A percentile compares a stretch with the other conserved stretches of the same genome.
Evolutionary conservation across 2,329 filamentous ascomycete species (phyloP).

Genomic region (Hypoxylon sp.): DNA sequence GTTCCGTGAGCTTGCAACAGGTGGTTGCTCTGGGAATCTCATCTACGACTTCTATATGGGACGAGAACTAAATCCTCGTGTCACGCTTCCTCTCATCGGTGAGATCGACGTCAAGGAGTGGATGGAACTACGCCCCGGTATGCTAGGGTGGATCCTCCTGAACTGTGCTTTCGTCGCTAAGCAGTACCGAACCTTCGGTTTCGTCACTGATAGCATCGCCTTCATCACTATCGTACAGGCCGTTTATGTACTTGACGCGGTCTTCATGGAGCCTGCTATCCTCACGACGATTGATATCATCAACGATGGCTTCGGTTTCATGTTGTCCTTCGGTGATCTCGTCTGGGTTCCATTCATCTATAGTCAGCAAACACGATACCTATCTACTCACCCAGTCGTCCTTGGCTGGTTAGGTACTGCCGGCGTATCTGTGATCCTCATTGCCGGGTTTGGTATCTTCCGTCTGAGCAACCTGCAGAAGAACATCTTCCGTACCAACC

Average conservation of each 20-base stretch:
- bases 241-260: conserved; percentile 83
- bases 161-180: conserved; percentile 86
- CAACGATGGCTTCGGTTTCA: conserved; percentile 92
- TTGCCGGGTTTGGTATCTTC: conserved; percentile 87
- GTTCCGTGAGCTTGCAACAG: conserved; percentile 79
- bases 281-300: conserved; percentile 95
- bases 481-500: conserved; percentile 90
- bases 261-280: conserved; percentile 88
- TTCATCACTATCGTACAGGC: conserved; percentile 80
- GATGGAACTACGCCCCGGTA: conserved; percentile 88
- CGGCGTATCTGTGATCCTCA: conserved; percentile 72
- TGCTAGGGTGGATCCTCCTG: conserved; percentile 88
- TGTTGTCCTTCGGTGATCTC: conserved; percentile 92
- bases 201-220: conserved; percentile 84
- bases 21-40: conserved; percentile 83
- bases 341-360: conserved; percentile 95
- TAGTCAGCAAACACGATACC: conserved; percentile 83
- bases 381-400: conserved; percentile 81
- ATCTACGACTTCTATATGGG: conserved; percentile 98
- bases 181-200: conserved; percentile 86
- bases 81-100: conserved; percentile 80
- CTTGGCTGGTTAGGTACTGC: conserved; percentile 74
- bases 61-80: conserved; percentile 89
- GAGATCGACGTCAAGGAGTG: conserved; percentile 91
- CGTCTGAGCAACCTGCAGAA: conserved; percentile 94